These are phyloP conservation scores for Alternaria gansuensis DNA, from an alignment of 2,329 filamentous ascomycete species.

Conservation along the genomic window DNA sequence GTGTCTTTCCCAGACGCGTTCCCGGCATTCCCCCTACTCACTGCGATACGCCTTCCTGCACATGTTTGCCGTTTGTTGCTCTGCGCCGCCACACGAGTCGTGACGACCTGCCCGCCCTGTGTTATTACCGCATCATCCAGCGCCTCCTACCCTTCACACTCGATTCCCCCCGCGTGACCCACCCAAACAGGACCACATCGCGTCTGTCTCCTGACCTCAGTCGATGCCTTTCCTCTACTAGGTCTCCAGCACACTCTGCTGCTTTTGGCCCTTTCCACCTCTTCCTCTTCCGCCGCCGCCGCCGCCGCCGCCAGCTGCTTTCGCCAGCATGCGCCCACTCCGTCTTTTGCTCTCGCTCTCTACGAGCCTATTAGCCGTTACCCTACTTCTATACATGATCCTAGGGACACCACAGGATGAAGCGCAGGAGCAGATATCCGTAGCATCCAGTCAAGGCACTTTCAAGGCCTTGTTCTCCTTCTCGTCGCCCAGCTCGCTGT, in stretches of 20 bases:
- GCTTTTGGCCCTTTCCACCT: slow-evolving; percentile 19
- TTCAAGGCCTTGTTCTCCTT: slow-evolving; percentile 59
- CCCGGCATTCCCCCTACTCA: neutral
- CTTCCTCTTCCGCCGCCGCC: slow-evolving; percentile 14
- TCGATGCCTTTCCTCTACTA: slow-evolving; percentile 36
- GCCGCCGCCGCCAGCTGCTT: neutral
- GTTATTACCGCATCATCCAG: slow-evolving; percentile 34
- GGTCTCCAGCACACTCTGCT: slow-evolving; percentile 39
- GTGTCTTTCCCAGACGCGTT: neutral
- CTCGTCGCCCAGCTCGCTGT: slow-evolving; percentile 78
- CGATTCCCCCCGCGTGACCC: slow-evolving; percentile 18
- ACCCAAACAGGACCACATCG: slow-evolving; percentile 11
- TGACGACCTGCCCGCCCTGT: slow-evolving; percentile 17
- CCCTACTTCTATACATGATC: slow-evolving; percentile 56
- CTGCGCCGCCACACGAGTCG: slow-evolving; percentile 12
- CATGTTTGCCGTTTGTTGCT: slow-evolving; percentile 1
- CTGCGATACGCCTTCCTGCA: neutral
- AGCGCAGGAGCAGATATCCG: slow-evolving; percentile 24
- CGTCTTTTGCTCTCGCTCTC: slow-evolving; percentile 54
- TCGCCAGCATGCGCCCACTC: slow-evolving; percentile 49
- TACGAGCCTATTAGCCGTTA: slow-evolving; percentile 55
- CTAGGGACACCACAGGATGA: slow-evolving; percentile 36
- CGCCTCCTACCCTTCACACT: slow-evolving; percentile 13
- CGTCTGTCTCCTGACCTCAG: slow-evolving; percentile 17
- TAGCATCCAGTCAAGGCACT: slow-evolving; percentile 42